These are phyloP conservation scores for Cyberlindnera meyerae DNA, from an alignment of 805 yeast genomes.

Conservation along the genomic window DNA sequence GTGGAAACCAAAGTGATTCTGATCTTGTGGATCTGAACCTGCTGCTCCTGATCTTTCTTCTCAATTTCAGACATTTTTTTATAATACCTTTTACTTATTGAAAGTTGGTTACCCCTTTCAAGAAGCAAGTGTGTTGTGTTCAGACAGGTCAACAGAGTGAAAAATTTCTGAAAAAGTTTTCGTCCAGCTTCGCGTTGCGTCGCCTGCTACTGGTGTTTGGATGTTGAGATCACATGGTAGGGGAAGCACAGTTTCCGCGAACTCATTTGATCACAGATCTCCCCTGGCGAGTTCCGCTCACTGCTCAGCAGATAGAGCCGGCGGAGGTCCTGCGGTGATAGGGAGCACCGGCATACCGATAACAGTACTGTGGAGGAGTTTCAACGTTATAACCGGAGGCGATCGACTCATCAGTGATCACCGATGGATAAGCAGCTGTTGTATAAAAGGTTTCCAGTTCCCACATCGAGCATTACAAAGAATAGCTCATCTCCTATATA, in stretches of 20 bases:
- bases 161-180: slow-evolving; percentile 15
- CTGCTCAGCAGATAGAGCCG: neutral
- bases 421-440: no score
- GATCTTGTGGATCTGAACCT: slow-evolving; percentile 88
- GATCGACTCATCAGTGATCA: no score
- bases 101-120: slow-evolving; percentile 21
- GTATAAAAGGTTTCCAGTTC: no score
- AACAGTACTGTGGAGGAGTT: neutral
- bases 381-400: no score
- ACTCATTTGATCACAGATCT: no score
- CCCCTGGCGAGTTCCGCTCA: no score
- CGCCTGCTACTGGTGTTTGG: slow-evolving; percentile 25
- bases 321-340: slow-evolving; percentile 13
- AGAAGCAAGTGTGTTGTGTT: no score
- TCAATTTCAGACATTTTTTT: slow-evolving; percentile 73
- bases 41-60: slow-evolving; percentile 82
- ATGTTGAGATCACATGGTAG: no score
- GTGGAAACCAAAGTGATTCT: slow-evolving; percentile 98
- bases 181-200: no score
- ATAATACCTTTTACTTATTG: slow-evolving; percentile 38
- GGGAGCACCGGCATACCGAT: neutral
- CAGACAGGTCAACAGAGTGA: no score
- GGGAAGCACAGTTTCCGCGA: neutral
- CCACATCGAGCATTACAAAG: neutral
- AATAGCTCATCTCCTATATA: neutral